Conservation (phyloP, 371 early-diverging fungal genomes). For the Enterospora canceri region DNA sequence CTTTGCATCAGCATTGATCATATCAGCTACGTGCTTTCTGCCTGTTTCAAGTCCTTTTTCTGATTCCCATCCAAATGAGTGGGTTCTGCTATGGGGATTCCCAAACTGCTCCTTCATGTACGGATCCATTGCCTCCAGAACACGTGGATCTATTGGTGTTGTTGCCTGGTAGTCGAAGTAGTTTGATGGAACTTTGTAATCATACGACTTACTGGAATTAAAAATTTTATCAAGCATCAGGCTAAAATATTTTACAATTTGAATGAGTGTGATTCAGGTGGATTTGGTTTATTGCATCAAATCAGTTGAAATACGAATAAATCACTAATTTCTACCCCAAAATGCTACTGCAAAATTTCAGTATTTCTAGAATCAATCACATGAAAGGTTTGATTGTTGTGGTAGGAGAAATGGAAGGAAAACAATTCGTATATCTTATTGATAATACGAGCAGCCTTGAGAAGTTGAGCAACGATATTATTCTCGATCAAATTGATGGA, state of each 20-base stretch:
- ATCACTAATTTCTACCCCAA: background rate
- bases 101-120: conserved; percentile 80
- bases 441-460: background rate
- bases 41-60: conserved; percentile 83
- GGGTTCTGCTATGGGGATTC: conserved; percentile 93
- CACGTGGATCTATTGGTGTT: conserved; percentile 86
- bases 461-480: background rate
- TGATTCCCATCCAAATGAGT: conserved; percentile 90
- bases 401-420: background rate
- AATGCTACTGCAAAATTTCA: background rate
- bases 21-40: conserved; percentile 70
- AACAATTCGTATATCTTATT: background rate
- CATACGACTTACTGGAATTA: background rate
- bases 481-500: background rate
- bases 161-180: conserved; percentile 92
- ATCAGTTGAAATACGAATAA: no score
- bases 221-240: background rate
- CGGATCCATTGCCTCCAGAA: conserved; percentile 88
- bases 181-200: conserved; percentile 35
- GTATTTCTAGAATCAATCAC: background rate
- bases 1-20: conserved; percentile 85
- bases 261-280: no score
- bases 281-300: no score
- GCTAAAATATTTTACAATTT: no score
- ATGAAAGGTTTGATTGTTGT: background rate